These are phyloP conservation scores for Jacaranda mimosifolia DNA, from an alignment of 257 asterid genomes.

Conservation along the genomic window DNA sequence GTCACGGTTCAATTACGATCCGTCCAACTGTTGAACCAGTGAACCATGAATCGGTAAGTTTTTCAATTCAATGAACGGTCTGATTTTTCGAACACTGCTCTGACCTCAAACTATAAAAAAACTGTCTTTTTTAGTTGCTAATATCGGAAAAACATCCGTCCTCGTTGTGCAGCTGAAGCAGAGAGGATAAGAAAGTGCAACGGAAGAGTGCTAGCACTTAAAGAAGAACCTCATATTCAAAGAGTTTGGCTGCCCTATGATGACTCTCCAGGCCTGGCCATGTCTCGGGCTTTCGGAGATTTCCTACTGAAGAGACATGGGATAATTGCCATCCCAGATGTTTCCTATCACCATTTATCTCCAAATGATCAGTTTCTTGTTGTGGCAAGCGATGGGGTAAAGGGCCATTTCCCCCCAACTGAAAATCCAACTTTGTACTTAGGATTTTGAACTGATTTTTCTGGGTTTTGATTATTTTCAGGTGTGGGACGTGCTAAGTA, in stretches of 20 bases:
- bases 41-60: too few species aligned
- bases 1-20: too few species aligned
- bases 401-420: not conserved
- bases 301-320: conserved; percentile 74
- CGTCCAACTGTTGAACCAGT: too few species aligned
- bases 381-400: conserved; percentile 89
- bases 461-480: conserved; percentile 17
- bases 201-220: conserved; percentile 72
- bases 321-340: conserved; percentile 71
- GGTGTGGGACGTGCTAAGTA: conserved; percentile 92
- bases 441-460: not conserved
- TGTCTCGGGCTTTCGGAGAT: conserved; percentile 90
- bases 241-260: conserved; percentile 86
- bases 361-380: conserved; percentile 74
- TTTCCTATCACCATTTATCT: conserved; percentile 59
- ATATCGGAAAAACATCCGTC: not conserved
- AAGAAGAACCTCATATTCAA: conserved; percentile 72
- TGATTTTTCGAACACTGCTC: too few species aligned
- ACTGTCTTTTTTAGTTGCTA: not conserved
- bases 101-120: too few species aligned
- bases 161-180: conserved; percentile 67
- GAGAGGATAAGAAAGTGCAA: conserved; percentile 77
- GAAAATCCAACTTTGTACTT: too few species aligned
- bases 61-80: too few species aligned
- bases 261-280: conserved; percentile 88